Evolutionary conservation across 768 basidiomycete genomes (phyloP), one percentile per base, ranked within the genome.

Genomic region (Xanthoconium purpureum): DNA sequence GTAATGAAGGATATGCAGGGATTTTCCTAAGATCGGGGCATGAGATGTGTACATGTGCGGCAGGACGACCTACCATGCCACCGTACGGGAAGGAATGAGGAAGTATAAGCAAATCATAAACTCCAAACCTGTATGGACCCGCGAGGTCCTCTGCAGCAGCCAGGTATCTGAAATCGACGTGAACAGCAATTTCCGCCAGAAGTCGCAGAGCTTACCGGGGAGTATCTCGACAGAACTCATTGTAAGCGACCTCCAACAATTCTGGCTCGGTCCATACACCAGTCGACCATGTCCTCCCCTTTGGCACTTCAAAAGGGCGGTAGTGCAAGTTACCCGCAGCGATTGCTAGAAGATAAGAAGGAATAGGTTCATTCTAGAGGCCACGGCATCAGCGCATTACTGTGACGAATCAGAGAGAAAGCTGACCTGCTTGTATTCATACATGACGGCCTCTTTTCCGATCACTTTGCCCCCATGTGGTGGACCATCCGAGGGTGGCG

Each of bases 201-300:
- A 15, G 95, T 24, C 0, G 5, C 3, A 24, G 12, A 15, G 7
- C 3, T 39, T 44, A 93, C 89, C 80, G 81, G 15, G 85, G 81
- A 3, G 92, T 93, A 65, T 97, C 93, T 58, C 88, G 85, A 57
- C 80, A 84, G 66, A 98, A 98, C 69, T 98, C 95, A 83, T 88
- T 88, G 63, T 84, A 89, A 0, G 88, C 84, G 3, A 77, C 80
- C 0, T 92, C 85, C 56, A 97, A 80, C 32, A 87, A 69, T 62
- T 88, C 84, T 0, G 94, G 94, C 73, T 98, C 94, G 1, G 93
- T 85, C 95, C 95, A 98, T 6, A 94, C 80, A 1, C 95, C 95
- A 14, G 79, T 85, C 14, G 74, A 85, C 91, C 96, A 93, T n/a
- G 76, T 66, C 61, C 82, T 87, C 17, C 85, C 89, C 36, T 81